Conservation (phyloP, 2,329 filamentous ascomycete genomes). For the Elsinoe perseae region DNA sequence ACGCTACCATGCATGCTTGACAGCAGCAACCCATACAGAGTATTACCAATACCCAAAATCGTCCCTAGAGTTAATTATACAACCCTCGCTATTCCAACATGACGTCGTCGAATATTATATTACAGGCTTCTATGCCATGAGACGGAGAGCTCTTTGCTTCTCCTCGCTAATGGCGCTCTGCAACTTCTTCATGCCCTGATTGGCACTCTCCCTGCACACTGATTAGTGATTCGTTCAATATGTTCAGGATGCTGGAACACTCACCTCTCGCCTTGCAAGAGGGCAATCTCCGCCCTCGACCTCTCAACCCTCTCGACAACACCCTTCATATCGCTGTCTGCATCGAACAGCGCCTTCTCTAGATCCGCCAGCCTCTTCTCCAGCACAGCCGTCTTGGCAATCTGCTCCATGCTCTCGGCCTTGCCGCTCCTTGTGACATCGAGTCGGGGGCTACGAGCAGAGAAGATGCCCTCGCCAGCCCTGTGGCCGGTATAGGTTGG, state of each 20-base stretch:
- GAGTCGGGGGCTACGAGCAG: conserved; percentile 50
- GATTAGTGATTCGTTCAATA: background rate
- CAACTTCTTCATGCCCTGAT: conserved; percentile 17
- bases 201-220: conserved; percentile 16
- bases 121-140: conserved; percentile 16
- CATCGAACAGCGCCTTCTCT: conserved; percentile 68
- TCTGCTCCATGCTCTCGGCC: conserved; percentile 28
- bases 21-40: background rate
- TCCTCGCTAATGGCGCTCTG: conserved; percentile 18
- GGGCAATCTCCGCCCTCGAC: conserved; percentile 74
- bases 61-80: background rate
- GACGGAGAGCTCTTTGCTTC: conserved; percentile 17
- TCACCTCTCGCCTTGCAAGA: conserved; percentile 68
- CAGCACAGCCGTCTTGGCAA: conserved; percentile 64
- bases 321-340: conserved; percentile 75
- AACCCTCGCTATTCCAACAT: background rate
- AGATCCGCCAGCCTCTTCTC: conserved; percentile 75
- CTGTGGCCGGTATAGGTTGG: conserved; percentile 53
- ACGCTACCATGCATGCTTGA: background rate
- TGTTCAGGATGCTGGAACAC: conserved; percentile 32
- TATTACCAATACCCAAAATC: background rate
- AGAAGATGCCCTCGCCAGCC: conserved; percentile 39
- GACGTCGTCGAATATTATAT: background rate
- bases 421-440: conserved; percentile 55
- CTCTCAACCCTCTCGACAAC: conserved; percentile 75